These are phyloP conservation scores for Esteya vermicola DNA, from an alignment of 2,329 filamentous ascomycete genomes.

Conservation along the genomic window DNA sequence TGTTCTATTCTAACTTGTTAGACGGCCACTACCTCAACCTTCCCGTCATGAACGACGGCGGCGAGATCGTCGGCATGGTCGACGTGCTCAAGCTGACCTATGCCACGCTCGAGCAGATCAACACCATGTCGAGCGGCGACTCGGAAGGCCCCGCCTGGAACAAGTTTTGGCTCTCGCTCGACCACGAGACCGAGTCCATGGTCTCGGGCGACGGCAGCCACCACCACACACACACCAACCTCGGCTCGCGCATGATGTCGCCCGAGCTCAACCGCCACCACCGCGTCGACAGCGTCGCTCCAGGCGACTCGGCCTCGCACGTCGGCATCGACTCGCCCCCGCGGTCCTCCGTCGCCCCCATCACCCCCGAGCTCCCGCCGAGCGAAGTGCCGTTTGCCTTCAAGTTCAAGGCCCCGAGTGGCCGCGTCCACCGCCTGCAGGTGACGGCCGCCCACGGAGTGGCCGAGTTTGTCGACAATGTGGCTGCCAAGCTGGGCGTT, in stretches of 20 bases:
- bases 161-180: constrained; percentile 96
- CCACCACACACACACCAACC: constrained; percentile 42
- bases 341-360: constrained; percentile 42
- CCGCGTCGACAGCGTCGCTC: constrained; percentile 69
- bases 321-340: constrained; percentile 67
- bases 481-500: constrained; percentile 67
- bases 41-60: constrained; percentile 93
- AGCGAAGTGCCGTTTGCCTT: constrained; percentile 81
- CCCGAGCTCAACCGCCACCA: constrained; percentile 41
- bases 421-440: constrained; percentile 84
- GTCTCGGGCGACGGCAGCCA: constrained; percentile 82
- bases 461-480: constrained; percentile 59
- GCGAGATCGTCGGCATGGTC: constrained; percentile 98
- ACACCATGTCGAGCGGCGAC: constrained; percentile 80
- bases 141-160: constrained; percentile 97
- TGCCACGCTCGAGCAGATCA: constrained; percentile 93
- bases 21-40: constrained; percentile 97
- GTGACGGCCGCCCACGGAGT: constrained; percentile 70
- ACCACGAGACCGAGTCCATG: constrained; percentile 91
- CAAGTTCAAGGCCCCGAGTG: constrained; percentile 97
- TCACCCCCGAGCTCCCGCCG: constrained; percentile 34
- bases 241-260: constrained; percentile 57
- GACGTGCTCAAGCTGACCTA: constrained; percentile 97
- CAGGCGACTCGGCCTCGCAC: constrained; percentile 90
- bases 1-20: constrained; percentile 24